A percentile compares a stretch with the other conserved stretches of the same genome.
These are phyloP conservation scores for Nitzschia sp. DNA, from an alignment of 108 stramenopile species.

Conservation along the genomic window DNA sequence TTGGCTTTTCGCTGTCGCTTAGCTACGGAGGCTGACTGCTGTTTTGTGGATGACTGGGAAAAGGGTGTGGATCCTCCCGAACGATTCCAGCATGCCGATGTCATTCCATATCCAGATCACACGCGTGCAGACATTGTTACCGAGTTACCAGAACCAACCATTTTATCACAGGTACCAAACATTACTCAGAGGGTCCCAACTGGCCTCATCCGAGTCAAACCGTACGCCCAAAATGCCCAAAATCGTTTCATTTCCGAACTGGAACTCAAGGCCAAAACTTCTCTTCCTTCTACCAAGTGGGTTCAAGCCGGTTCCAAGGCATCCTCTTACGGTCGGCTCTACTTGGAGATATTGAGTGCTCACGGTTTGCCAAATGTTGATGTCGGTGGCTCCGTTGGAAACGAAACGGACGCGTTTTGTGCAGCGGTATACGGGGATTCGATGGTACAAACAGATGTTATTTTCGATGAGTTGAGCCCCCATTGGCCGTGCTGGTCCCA, in stretches of 20 bases:
- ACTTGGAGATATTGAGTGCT: conserved; percentile 54
- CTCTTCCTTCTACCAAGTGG: conserved; percentile 54
- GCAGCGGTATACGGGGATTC: conserved; percentile 64
- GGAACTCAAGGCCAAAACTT: conserved; percentile 41
- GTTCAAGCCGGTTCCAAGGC: conserved; percentile 49
- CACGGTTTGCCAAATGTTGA: conserved; percentile 74
- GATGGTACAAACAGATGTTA: conserved; percentile 55
- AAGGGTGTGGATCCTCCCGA: not conserved
- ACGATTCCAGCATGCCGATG: not conserved
- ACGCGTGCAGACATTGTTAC: conserved; percentile 1
- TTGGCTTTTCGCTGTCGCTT: conserved; percentile 27
- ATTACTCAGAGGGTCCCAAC: not conserved
- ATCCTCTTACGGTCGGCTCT: conserved; percentile 44
- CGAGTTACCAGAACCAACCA: conserved; percentile 10
- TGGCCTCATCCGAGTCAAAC: conserved; percentile 45
- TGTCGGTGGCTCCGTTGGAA: conserved; percentile 47
- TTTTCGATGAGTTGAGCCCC: conserved; percentile 68
- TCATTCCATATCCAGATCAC: conserved; percentile 5
- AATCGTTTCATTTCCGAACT: conserved; percentile 40
- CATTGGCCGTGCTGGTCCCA: conserved; percentile 77
- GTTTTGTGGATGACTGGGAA: conserved; percentile 21
- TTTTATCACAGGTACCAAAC: conserved; percentile 4
- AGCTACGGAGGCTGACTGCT: conserved; percentile 17
- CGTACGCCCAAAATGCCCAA: conserved; percentile 44
- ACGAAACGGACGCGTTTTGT: conserved; percentile 80